Conservation (phyloP, 495 filamentous ascomycete genomes). For the Penicillium dipodomyicola region DNA sequence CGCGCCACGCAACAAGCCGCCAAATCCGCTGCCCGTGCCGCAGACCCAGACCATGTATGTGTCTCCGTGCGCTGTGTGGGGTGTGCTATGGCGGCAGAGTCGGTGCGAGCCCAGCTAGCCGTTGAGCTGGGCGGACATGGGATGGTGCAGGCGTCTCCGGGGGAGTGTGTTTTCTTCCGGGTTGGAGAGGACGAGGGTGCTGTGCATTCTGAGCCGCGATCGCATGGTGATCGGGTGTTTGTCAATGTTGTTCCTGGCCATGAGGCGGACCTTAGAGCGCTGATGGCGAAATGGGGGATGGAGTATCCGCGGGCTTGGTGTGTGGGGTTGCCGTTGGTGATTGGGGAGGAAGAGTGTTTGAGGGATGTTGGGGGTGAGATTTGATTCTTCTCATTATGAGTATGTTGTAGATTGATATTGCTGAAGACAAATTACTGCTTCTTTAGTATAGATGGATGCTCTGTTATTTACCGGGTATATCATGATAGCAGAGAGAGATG, state of each 20-base stretch:
- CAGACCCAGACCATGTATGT: slow-evolving; percentile 17
- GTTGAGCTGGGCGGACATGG: slow-evolving; percentile 6
- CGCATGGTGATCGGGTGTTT: slow-evolving; percentile 26
- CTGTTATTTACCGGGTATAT: background rate
- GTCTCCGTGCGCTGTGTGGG: slow-evolving; percentile 24
- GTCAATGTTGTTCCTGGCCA: slow-evolving; percentile 29
- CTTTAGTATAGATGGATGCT: background rate
- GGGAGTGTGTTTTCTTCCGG: slow-evolving; percentile 27
- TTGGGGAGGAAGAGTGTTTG: slow-evolving; percentile 11
- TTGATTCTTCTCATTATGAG: background rate
- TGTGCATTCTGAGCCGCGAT: slow-evolving; percentile 25
- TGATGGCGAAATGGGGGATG: slow-evolving; percentile 32
- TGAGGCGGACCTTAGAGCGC: slow-evolving; percentile 19
- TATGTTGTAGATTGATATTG: background rate
- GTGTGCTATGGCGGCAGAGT: slow-evolving; percentile 23
- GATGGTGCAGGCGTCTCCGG: slow-evolving; percentile 14
- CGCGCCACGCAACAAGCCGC: slow-evolving; percentile 15
- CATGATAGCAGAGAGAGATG: background rate
- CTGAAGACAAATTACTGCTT: background rate
- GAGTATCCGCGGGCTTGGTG: slow-evolving; percentile 31
- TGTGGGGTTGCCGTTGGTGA: slow-evolving; percentile 18
- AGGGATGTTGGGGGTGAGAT: slow-evolving; percentile 19
- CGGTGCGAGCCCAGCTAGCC: slow-evolving; percentile 16
- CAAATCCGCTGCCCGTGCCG: slow-evolving; percentile 12
- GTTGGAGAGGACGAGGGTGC: slow-evolving; percentile 27